Evolutionary conservation across 2,329 filamentous ascomycete genomes (phyloP).

Genomic region (Paecilomyces fulvus): DNA sequence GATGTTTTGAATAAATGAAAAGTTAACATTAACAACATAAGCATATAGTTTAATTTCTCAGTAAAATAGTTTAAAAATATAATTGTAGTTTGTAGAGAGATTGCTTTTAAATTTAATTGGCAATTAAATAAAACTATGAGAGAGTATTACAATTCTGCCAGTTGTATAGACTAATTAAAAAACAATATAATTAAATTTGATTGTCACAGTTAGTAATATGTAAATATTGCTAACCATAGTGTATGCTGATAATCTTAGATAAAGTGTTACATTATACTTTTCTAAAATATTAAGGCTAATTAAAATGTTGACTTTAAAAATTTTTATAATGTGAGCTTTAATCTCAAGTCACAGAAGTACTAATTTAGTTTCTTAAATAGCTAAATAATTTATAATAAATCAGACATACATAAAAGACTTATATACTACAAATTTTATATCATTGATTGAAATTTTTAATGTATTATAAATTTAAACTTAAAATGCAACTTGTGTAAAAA

Average conservation of each 20-base stretch:
- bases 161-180: not conserved
- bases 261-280: not conserved
- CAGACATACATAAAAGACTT: not conserved
- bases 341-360: not conserved
- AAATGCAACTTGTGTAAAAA: not conserved
- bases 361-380: not conserved
- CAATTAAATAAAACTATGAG: not conserved
- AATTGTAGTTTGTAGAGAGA: not conserved
- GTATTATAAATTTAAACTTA: not conserved
- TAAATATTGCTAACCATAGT: not conserved
- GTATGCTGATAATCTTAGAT: not conserved
- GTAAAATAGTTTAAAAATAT: not conserved
- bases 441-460: not conserved
- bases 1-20: not conserved
- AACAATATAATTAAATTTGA: not conserved
- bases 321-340: not conserved
- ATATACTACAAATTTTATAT: not conserved
- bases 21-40: not conserved
- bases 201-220: not conserved
- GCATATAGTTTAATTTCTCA: not conserved
- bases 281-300: not conserved
- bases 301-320: not conserved
- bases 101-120: not conserved
- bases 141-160: not conserved
- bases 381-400: not conserved